A percentile compares a stretch with the other conserved stretches of the same genome.
Evolutionary conservation across 176 grass and related monocot genomes (phyloP).

Genomic region (Pontederia paniculata): DNA sequence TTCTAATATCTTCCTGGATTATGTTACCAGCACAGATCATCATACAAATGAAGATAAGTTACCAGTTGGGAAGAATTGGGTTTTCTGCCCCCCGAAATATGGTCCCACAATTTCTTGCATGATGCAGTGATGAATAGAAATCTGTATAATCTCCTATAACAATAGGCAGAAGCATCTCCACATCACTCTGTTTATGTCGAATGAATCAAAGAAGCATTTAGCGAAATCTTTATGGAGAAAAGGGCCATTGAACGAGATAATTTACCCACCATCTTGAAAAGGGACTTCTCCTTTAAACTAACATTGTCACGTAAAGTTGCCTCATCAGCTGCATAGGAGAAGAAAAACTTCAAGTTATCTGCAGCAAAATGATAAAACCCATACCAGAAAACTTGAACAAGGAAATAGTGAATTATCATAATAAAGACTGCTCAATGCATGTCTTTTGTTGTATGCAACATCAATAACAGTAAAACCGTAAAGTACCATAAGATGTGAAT

Average conservation of each 20-base stretch:
- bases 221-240: neutral
- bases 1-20: too few species aligned
- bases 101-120: conserved; percentile 79
- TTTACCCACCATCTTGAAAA: conserved; percentile 62
- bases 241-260: neutral
- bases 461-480: too few species aligned
- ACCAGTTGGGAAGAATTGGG: conserved; percentile 83
- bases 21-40: neutral
- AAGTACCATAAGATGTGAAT: too few species aligned
- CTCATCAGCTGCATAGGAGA: conserved; percentile 49
- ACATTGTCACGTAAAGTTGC: conserved; percentile 67
- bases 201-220: conserved; percentile 6
- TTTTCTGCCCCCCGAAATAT: conserved; percentile 84
- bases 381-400: neutral
- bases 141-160: conserved; percentile 83
- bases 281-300: conserved; percentile 55
- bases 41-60: conserved; percentile 13
- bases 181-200: conserved; percentile 39
- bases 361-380: too few species aligned
- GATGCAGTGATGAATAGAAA: conserved; percentile 88
- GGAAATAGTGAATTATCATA: neutral
- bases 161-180: conserved; percentile 79
- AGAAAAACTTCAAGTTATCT: neutral
- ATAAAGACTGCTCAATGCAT: neutral
- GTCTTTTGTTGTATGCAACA: neutral